phyloP scores from a whole-genome alignment of 2,329 filamentous ascomycete genomes.

The Ilyonectria sp. region DNA sequence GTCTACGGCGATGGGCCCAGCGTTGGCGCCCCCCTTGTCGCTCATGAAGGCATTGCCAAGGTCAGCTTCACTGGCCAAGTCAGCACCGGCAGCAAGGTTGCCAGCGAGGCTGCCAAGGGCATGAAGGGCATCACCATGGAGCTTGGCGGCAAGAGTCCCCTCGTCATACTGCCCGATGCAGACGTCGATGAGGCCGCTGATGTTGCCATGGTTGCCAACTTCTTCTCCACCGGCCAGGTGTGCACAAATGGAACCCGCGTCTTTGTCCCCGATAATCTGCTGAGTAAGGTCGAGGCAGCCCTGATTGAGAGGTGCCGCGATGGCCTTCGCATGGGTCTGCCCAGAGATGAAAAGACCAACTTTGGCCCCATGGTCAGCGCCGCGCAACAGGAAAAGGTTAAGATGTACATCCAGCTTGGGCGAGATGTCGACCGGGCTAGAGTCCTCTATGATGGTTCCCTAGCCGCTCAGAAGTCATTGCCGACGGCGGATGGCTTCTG shows the following conservation, averaged over 20 bases:
- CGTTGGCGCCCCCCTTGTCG: slow-evolving; percentile 81
- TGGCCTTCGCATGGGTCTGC: slow-evolving; percentile 83
- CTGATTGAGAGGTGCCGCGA: slow-evolving; percentile 68
- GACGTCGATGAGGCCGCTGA: slow-evolving; percentile 86
- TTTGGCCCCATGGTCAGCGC: slow-evolving; percentile 87
- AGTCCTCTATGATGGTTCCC: slow-evolving; percentile 79
- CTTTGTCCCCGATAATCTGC: slow-evolving; percentile 79
- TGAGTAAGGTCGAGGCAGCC: slow-evolving; percentile 76
- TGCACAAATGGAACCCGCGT: slow-evolving; percentile 94
- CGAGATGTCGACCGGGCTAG: slow-evolving; percentile 80
- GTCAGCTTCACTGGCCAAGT: slow-evolving; percentile 94
- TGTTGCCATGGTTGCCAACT: slow-evolving; percentile 94
- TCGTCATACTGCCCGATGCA: slow-evolving; percentile 85
- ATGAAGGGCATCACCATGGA: slow-evolving; percentile 97
- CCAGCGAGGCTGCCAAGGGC: slow-evolving; percentile 78
- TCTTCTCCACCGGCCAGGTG: slow-evolving; percentile 91
- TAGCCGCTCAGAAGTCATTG: slow-evolving; percentile 66
- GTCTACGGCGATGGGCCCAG: slow-evolving; percentile 82
- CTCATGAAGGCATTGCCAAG: slow-evolving; percentile 82
- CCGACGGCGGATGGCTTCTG: slow-evolving; percentile 79
- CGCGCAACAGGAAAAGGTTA: slow-evolving; percentile 82
- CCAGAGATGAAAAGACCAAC: slow-evolving; percentile 82
- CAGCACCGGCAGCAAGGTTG: slow-evolving; percentile 86
- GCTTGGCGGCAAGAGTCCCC: slow-evolving; percentile 87
- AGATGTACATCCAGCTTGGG: slow-evolving; percentile 83